Base-by-base conservation (phyloP, 2,329 filamentous ascomycete genomes). In the Sporothrix schenckii region DNA sequence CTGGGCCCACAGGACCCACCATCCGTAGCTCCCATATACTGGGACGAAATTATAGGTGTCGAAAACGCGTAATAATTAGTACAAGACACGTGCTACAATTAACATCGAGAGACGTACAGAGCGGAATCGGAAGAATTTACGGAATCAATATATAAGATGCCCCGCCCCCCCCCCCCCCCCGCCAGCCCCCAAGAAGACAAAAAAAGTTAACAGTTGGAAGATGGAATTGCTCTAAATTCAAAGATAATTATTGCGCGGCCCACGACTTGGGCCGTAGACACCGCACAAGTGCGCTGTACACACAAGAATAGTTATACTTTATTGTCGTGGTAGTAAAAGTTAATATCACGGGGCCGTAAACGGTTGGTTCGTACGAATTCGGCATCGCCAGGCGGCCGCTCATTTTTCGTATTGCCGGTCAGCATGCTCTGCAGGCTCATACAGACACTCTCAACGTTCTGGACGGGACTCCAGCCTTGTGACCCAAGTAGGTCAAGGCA, bases 391-490 rank as follows among this genome's bases (percentile, higher is more conserved):
- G 91, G 91, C 0, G 95, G 95, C 47, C 95, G 86, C 81, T 98
- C 94, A 76, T 94, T 91, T 81, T 94, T 94, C 13, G 88, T 91
- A 79, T 99, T 99, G 72, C 94, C 93, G 1, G 95, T 97, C 77
- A 99, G 81, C 95, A 99, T 99, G 82, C 93, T 97, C 81, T 99
- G 95, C 69, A 99, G 87, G 80, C 93, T 97, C 88, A 99, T 95
- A 83, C 93, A 97, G 34, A 99, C 90, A 77, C 92, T 97, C 83
- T 98, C 94, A 10, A 97, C 95, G 71, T 94, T 97, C 79, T 99
- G 95, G 0, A 99, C 94, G 0, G 95, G 95, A 63, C 91, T 95
- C 95, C 95, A 99, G 70, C 95, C 95, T 73, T 93, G 90, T 11
- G 87, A 84, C 68, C 93, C 93, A 10, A 99, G 88, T 1, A 99